These are phyloP conservation scores for Botrytis aclada DNA, from an alignment of 2,329 filamentous ascomycete genomes.

Conservation along the genomic window DNA sequence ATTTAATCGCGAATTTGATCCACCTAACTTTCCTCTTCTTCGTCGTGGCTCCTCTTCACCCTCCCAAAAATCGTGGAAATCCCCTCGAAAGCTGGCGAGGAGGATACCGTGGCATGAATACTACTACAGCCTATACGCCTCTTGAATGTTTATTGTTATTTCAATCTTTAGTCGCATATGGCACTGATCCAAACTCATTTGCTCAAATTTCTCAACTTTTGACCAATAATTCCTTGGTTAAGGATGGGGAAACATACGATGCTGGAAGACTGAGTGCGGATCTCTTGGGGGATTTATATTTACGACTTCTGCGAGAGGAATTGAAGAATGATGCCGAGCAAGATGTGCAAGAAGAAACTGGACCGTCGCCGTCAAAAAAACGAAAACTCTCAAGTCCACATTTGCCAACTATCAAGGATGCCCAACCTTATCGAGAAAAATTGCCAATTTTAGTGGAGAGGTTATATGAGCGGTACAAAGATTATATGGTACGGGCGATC, in stretches of 20 bases:
- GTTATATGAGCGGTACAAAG: conserved; percentile 72
- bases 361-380: conserved; percentile 61
- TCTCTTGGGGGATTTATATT: conserved; percentile 74
- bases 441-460: conserved; percentile 69
- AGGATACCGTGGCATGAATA: conserved; percentile 55
- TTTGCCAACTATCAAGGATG: conserved; percentile 63
- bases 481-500: conserved; percentile 66
- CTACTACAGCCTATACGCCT: conserved; percentile 66
- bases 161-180: conserved; percentile 70
- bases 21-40: conserved; percentile 15
- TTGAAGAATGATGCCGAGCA: conserved; percentile 48
- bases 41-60: conserved; percentile 54
- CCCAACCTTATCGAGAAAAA: conserved; percentile 60
- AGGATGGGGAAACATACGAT: conserved; percentile 69
- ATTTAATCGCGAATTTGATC: conserved; percentile 15
- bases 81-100: conserved; percentile 56
- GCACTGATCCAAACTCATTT: conserved; percentile 64
- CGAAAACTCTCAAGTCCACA: conserved; percentile 68
- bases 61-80: conserved; percentile 51
- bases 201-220: conserved; percentile 70
- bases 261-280: conserved; percentile 70
- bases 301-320: conserved; percentile 73
- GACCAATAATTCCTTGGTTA: conserved; percentile 69
- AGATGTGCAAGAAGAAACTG: conserved; percentile 42
- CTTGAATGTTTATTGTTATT: conserved; percentile 86